These are phyloP conservation scores for Chamaenerion angustifolium DNA, from an alignment of 345 rosid species.

Conservation along the genomic window DNA sequence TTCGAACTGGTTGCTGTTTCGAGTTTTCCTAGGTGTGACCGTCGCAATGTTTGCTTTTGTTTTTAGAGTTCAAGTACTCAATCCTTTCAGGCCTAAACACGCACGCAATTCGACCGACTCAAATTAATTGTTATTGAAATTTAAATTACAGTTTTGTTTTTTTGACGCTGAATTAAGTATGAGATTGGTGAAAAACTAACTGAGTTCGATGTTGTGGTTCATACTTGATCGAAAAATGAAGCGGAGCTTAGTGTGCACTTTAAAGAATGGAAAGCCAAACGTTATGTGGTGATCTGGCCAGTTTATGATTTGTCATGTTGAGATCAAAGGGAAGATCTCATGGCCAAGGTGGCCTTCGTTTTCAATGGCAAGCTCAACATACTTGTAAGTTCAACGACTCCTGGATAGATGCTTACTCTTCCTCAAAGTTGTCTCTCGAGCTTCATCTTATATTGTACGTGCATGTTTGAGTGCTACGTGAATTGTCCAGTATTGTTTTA, in stretches of 20 bases:
- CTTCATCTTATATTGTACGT: background rate
- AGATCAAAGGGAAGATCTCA: constrained; percentile 40
- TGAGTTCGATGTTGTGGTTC: constrained; percentile 49
- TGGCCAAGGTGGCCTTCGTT: constrained; percentile 32
- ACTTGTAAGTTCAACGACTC: constrained; percentile 27
- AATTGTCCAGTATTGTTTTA: no score
- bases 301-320: constrained; percentile 49
- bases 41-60: no score
- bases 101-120: no score
- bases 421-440: background rate
- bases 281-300: constrained; percentile 52
- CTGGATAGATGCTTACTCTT: background rate
- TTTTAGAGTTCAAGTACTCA: no score
- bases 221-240: constrained; percentile 70
- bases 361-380: constrained; percentile 53
- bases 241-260: constrained; percentile 44
- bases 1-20: no score
- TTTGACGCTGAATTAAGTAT: constrained; percentile 17
- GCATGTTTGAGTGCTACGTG: no score
- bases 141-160: no score
- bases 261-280: constrained; percentile 40
- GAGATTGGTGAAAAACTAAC: constrained; percentile 66
- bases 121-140: no score
- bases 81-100: no score
- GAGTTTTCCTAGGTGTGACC: no score